Evolutionary conservation across 1,284 basidiomycete genomes (phyloP), one percentile per base, ranked within the genome.

Genomic region (Porogramme epimiltina): DNA sequence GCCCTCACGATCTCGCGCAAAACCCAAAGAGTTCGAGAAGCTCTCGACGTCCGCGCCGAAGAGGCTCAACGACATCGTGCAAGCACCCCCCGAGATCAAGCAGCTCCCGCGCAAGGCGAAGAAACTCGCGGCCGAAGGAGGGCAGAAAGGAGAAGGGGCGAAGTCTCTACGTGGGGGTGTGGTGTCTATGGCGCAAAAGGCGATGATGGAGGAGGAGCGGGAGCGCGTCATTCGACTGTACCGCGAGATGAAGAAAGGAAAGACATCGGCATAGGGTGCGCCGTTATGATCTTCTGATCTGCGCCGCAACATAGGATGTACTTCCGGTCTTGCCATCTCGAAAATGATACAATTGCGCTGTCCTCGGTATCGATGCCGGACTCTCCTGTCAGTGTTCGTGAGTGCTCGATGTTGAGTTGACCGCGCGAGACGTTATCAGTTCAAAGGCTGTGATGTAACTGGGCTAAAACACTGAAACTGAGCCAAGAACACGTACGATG

Each of bases 131-230:
- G 57, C 54, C 16, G 62, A 58, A 55, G 50, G 45, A 36, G 47
- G 52, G 46, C 70, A 69, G 57, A 13, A 37, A n/a, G 34, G 23
- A 3, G 48, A 36, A 10, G 56, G 51, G 2, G 40, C 51, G n/a
- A 52, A 50, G 38, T 65, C 61, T 19, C 45, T 67, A 34, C 65
- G 63, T 24, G 73, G 76, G 31, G 78, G 76, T 2, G 75, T 87
- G 10, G 55, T 89, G 23, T 87, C 84, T n/a, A 82, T 88, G 78
- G 81, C 84, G 5, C 87, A 90, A 70, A 85, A 81, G 66, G 74
- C 74, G 10, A 82, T 86, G 83, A 82, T 92, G 80, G 87, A 87
- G 60, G 73, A 75, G 54, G 89, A 91, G 69, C 75, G 89, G 51
- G 84, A 85, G 61, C 83, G 75, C 54, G 87, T 73, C 15, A 83